Evolutionary conservation across 2,329 filamentous ascomycete genomes (phyloP), one percentile per base, ranked within the genome.

Genomic region (Fusarium armeniacum): DNA sequence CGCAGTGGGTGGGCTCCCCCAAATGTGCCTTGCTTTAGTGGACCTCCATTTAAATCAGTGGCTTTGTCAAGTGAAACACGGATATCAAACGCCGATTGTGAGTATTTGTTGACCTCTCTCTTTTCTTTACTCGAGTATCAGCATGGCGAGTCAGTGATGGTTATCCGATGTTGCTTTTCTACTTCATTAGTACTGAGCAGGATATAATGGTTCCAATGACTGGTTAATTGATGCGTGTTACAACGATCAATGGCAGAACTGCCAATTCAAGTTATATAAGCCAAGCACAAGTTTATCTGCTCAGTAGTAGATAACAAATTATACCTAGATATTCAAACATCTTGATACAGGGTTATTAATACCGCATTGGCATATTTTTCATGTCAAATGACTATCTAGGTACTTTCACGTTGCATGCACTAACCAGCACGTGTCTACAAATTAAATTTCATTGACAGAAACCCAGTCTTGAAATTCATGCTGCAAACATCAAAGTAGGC

Each of bases 11-110:
- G 62, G 20, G 47, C 46, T 28, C 33, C 33, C n/a, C 43, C 26
- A 58, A 58, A 45, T 63, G 33, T 57, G 35, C 36, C 59, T 58
- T 43, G 40, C 50, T 58, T 38, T 64, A 64, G 58, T 63, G 51
- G 46, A 52, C 30, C 32, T 45, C 36, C 26, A 45, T 53, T 33
- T 32, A 35, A 52, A 52, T 22, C 49, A 52, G 49, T 52, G 49
- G 54, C 30, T 33, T 28, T 10, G 22, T 51, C 30, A 30, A 51
- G 22, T 57, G 22, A 30, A 51, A 35, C 9, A 12, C 20, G 18
- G 41, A 36, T n/a, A 38, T 41, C 12, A 40, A 41, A 52, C 24
- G 10, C 22, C 49, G n/a, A 46, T 41, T 52, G 28, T 28, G n/a
- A 40, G 24, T 41, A 51, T 22, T 5, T 30, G 15, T 52, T 41